phyloP scores from a whole-genome alignment of 2,329 filamentous ascomycete species.

The Nigrospora osmanthi region DNA sequence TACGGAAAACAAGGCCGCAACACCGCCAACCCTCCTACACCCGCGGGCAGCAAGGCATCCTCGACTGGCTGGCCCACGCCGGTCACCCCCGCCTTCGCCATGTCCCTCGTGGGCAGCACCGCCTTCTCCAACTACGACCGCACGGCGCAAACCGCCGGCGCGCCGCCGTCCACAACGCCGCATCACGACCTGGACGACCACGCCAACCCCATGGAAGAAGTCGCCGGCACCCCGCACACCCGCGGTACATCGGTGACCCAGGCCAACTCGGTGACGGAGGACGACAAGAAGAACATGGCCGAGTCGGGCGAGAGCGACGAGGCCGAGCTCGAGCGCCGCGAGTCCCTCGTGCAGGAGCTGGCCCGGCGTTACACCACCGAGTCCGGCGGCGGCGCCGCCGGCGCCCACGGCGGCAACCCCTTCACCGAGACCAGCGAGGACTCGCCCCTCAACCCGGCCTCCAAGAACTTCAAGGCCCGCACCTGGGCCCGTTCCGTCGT shows the following conservation, averaged over 20 bases:
- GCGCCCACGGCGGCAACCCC: constrained; percentile 33
- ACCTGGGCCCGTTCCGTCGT: constrained; percentile 56
- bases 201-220: not conserved
- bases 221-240: constrained; percentile 14
- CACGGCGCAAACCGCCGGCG: constrained; percentile 34
- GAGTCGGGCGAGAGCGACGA: constrained; percentile 25
- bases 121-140: constrained; percentile 40
- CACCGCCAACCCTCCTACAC: no score
- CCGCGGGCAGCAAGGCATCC: no score
- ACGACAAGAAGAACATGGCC: constrained; percentile 18
- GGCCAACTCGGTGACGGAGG: constrained; percentile 27
- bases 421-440: constrained; percentile 37
- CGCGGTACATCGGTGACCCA: constrained; percentile 19
- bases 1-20: no score
- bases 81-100: constrained; percentile 8
- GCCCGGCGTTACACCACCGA: constrained; percentile 46
- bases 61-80: no score
- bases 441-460: constrained; percentile 46
- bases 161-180: constrained; percentile 13
- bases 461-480: constrained; percentile 43
- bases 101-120: constrained; percentile 32
- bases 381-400: constrained; percentile 26
- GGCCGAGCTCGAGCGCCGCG: constrained; percentile 40
- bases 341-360: constrained; percentile 45
- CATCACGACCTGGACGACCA: constrained; percentile 1